phyloP scores from a whole-genome alignment of 352 stramenopile species.

The Phytopythium oedochilum region DNA sequence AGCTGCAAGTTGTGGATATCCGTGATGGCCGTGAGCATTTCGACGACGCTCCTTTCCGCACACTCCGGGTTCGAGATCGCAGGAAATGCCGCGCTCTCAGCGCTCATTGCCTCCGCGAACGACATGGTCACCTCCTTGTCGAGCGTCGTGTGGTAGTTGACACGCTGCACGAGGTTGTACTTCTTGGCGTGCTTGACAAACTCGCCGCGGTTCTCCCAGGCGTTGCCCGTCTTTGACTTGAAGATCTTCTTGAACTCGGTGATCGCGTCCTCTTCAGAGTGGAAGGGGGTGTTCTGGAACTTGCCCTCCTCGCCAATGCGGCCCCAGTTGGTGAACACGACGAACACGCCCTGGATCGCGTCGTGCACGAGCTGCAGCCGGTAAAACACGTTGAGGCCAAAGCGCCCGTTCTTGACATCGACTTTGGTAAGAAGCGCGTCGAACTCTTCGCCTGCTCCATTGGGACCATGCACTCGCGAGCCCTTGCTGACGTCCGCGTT shows the following conservation, averaged over 20 bases:
- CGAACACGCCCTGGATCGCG: conserved; percentile 57
- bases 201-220: conserved; percentile 37
- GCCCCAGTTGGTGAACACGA: conserved; percentile 82
- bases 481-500: conserved; percentile 59
- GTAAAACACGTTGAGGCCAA: conserved; percentile 79
- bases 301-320: conserved; percentile 71
- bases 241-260: conserved; percentile 83
- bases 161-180: conserved; percentile 71
- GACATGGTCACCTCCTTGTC: conserved; percentile 47
- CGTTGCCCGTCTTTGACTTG: conserved; percentile 66
- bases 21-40: conserved; percentile 64
- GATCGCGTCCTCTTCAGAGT: conserved; percentile 39
- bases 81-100: conserved; percentile 15
- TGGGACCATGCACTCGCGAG: conserved; percentile 26
- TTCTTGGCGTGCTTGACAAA: conserved; percentile 65
- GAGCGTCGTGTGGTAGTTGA: conserved; percentile 50
- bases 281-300: conserved; percentile 77
- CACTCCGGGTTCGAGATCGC: conserved; percentile 28
- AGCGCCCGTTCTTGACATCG: conserved; percentile 63
- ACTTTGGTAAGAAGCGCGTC: conserved; percentile 68
- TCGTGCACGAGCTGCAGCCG: conserved; percentile 66
- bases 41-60: conserved; percentile 25
- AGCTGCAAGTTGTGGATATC: conserved; percentile 67
- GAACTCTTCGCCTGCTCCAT: conserved; percentile 31
- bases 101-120: conserved; percentile 37